phyloP scores from a whole-genome alignment of 805 yeast species.

The Candida ipomoeae region DNA sequence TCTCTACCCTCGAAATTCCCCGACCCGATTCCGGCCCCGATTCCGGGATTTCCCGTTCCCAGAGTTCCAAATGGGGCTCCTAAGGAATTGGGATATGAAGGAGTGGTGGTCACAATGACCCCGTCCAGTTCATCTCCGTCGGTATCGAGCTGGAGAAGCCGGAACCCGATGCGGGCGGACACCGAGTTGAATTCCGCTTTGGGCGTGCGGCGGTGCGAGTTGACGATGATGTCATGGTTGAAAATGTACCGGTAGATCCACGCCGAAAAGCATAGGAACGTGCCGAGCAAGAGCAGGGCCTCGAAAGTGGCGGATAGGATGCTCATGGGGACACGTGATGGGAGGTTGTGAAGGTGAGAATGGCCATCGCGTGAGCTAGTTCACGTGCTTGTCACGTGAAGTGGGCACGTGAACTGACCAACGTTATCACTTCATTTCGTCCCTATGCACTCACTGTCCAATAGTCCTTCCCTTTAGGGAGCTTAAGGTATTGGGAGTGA shows the following conservation, averaged over 20 bases:
- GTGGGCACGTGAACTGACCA: background rate
- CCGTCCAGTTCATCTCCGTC: conserved; percentile 9
- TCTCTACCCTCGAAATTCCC: background rate
- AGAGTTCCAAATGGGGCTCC: too few species aligned
- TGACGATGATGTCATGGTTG: conserved; percentile 24
- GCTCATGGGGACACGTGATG: conserved; percentile 3
- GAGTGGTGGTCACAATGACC: too few species aligned
- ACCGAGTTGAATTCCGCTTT: conserved; percentile 26
- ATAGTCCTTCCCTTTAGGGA: too few species aligned
- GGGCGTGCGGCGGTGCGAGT: conserved; percentile 18
- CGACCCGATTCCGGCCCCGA: too few species aligned
- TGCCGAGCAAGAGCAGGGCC: conserved; percentile 14
- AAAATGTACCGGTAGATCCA: conserved; percentile 23
- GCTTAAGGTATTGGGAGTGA: too few species aligned
- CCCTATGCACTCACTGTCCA: too few species aligned
- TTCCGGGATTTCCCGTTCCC: too few species aligned
- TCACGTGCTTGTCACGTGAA: background rate
- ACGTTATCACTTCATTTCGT: background rate
- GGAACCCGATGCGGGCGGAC: conserved; percentile 15
- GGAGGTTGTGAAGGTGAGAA: background rate
- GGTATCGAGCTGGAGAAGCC: conserved; percentile 18
- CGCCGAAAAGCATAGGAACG: conserved; percentile 11
- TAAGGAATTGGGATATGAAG: too few species aligned
- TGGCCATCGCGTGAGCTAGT: background rate
- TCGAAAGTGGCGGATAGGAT: background rate